phyloP scores from a whole-genome alignment of 208 protist genomes.

The Trypanosoma avium region DNA sequence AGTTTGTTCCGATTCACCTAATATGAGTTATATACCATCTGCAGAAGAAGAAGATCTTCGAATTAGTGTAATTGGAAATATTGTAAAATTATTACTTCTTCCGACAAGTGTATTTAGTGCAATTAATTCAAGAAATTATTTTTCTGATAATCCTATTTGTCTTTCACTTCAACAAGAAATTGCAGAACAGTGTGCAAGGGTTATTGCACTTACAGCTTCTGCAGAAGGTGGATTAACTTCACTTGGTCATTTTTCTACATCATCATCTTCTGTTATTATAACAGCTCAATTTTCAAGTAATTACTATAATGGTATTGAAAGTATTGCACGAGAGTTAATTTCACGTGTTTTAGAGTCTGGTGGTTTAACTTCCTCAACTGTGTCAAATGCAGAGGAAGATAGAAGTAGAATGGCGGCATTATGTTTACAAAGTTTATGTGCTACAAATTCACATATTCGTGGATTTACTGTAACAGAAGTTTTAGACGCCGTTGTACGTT shows the following conservation, averaged over 20 bases:
- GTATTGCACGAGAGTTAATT: conserved; percentile 55
- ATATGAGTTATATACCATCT: conserved; percentile 44
- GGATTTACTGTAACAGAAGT: conserved; percentile 73
- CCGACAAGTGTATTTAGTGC: conserved; percentile 68
- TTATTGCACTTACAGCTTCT: conserved; percentile 16
- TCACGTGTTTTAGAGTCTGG: conserved; percentile 36
- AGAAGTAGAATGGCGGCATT: conserved; percentile 36
- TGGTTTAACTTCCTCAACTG: neutral
- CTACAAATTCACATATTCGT: conserved; percentile 54
- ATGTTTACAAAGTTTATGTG: conserved; percentile 74
- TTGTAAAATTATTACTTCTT: conserved; percentile 78
- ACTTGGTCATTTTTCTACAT: neutral
- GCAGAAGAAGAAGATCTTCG: conserved; percentile 70
- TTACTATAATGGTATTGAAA: conserved; percentile 59
- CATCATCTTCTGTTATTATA: neutral
- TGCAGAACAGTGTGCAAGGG: conserved; percentile 21
- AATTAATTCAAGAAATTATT: conserved; percentile 1
- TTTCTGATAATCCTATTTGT: too few relatives aligned
- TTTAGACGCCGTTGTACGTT: conserved; percentile 58
- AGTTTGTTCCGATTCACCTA: neutral
- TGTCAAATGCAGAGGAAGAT: conserved; percentile 1
- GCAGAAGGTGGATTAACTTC: neutral
- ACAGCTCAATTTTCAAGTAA: conserved; percentile 60
- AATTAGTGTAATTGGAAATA: conserved; percentile 61
- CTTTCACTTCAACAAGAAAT: conserved; percentile 19